Evolutionary conservation across 2,329 filamentous ascomycete genomes (phyloP), one percentile per base, ranked within the genome.

Genomic region (Sarocladiaceae sp.): DNA sequence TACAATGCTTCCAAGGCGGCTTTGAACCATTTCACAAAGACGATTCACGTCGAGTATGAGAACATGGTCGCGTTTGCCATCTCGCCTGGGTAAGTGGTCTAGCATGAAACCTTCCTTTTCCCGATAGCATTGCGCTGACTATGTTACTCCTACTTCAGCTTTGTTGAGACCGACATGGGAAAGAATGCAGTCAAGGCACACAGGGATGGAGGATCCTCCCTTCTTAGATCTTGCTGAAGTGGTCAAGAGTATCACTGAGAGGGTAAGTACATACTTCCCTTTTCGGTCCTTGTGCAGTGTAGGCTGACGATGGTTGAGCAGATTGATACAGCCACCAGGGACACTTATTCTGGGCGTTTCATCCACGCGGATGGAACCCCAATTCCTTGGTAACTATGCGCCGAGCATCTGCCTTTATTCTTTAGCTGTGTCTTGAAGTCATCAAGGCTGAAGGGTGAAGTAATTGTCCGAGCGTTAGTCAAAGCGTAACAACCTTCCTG

Each of bases 1-100:
- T 48, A 48, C 44, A 31, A 33, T 33, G 25, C 26, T 12, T 48
- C 44, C 7, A 48, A 48, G 44, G 26, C 44, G 44, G 44, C 44
- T 13, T 17, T 48, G 44, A 33, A 48, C 44, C 44, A 33, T 12
- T 48, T 48, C 44, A 48, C 44, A 4, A 33, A 20, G 18, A 48
- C 44, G 10, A 31, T 48, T 15, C 26, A 48, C 18, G n/a, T 15
- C 3, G 26, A 33, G n/a, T 31, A 48, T 33, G 15, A 18, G 26
- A 33, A 48, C 3, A 7, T 48, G 3, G 28, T 48, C 17, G 44
- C 44, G 25, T 48, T 48, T 33, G 44, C 44, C n/a, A 28, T 48
- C 4, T 18, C 7, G 20, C 44, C 44, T 33, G 25, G 44, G 44
- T 48, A 26, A 48, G 44, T 29, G 12, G 3, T 46, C n/a, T 11